Conservation (phyloP, 2,329 filamentous ascomycete species). For the Zopfia rhizophila region DNA sequence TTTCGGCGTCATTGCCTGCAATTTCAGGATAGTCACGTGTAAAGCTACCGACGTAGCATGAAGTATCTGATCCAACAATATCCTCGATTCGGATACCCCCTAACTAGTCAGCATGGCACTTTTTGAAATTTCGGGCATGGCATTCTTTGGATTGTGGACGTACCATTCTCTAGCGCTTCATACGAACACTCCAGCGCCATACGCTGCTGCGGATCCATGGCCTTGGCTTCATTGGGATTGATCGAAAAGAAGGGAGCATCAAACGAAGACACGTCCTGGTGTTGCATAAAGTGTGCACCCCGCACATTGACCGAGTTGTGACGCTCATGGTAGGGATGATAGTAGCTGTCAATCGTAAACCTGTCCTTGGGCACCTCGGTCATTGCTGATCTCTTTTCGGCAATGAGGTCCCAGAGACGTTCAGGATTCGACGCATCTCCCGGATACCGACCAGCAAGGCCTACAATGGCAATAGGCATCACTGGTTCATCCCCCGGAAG, state of each 20-base stretch:
- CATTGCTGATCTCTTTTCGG: conserved; percentile 25
- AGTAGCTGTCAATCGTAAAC: conserved; percentile 34
- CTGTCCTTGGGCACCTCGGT: conserved; percentile 34
- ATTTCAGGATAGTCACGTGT: conserved; percentile 2
- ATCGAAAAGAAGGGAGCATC: conserved; percentile 17
- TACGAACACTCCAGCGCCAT: conserved; percentile 23
- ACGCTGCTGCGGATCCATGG: conserved; percentile 26
- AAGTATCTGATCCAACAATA: neutral
- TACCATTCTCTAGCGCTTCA: conserved; percentile 23
- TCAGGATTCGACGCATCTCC: conserved; percentile 15
- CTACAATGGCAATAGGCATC: conserved; percentile 41
- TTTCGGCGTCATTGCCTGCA: conserved; percentile 3
- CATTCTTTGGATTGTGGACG: too few species aligned
- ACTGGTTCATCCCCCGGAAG: too few species aligned
- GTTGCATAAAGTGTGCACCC: neutral
- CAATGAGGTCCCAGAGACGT: conserved; percentile 22
- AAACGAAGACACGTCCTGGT: conserved; percentile 4
- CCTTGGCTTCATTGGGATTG: neutral
- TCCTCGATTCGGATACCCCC: conserved; percentile 18
- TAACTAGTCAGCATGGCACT: neutral
- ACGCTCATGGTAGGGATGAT: too few species aligned
- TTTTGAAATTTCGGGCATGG: neutral
- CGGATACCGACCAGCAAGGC: conserved; percentile 32
- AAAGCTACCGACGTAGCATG: conserved; percentile 1
- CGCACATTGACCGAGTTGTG: neutral